Conservation (phyloP, 1,284 basidiomycete species). For the Porogramme epimiltina region DNA sequence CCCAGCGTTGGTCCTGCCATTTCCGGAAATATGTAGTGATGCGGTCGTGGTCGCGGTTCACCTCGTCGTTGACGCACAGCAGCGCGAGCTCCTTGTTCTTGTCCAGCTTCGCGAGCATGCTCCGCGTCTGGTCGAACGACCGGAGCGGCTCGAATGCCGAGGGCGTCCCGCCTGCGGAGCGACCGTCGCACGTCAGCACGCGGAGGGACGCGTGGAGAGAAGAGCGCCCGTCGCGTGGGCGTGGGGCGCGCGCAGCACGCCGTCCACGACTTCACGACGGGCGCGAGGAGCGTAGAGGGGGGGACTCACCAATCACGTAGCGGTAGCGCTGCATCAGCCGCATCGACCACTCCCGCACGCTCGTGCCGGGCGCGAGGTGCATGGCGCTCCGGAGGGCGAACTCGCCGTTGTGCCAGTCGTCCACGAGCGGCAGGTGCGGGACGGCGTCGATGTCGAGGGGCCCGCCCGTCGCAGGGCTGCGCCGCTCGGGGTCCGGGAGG, state of each 20-base stretch:
- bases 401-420: constrained; percentile 36
- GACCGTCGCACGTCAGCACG: too few relatives aligned
- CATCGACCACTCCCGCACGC: constrained; percentile 42
- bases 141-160: constrained; percentile 28
- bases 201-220: not conserved
- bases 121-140: constrained; percentile 14
- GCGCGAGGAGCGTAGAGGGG: not conserved
- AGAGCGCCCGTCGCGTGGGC: not conserved
- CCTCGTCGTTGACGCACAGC: constrained; percentile 33
- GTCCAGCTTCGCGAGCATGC: constrained; percentile 14
- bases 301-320: constrained; percentile 35
- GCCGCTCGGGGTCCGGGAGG: constrained; percentile 37
- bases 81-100: constrained; percentile 22
- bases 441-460: constrained; percentile 23
- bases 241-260: too few relatives aligned
- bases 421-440: constrained; percentile 43
- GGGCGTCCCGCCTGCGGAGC: constrained; percentile 24
- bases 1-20: constrained; percentile 27
- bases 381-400: constrained; percentile 43
- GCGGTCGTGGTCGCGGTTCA: constrained; percentile 19
- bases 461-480: constrained; percentile 3
- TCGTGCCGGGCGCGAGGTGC: constrained; percentile 30
- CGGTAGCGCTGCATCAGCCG: constrained; percentile 46
- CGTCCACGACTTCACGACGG: too few relatives aligned
- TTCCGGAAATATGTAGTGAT: constrained; percentile 21